Conservation (phyloP, 768 basidiomycete species). For the Mycena rebaudengoi region DNA sequence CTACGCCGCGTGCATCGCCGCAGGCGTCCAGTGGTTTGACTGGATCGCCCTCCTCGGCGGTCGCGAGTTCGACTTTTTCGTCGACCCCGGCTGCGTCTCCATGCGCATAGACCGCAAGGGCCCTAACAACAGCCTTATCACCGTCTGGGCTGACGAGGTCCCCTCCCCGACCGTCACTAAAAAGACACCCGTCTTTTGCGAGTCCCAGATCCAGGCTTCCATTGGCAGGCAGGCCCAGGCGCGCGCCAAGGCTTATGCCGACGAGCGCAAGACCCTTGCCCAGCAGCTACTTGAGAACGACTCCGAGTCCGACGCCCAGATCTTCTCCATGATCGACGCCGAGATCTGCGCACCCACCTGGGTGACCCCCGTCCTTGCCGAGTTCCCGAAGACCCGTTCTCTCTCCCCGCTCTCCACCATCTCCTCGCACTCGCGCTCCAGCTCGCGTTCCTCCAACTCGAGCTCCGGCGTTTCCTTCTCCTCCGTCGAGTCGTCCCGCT, state of each 20-base stretch:
- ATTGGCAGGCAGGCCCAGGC: slow-evolving; percentile 29
- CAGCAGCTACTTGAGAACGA: slow-evolving; percentile 81
- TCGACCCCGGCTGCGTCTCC: slow-evolving; percentile 83
- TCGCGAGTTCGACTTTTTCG: slow-evolving; percentile 79
- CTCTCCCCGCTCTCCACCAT: slow-evolving; percentile 66
- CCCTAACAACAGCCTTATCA: slow-evolving; percentile 55
- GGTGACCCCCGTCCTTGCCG: slow-evolving; percentile 69
- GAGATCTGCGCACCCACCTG: slow-evolving; percentile 75
- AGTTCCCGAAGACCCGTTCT: slow-evolving; percentile 65
- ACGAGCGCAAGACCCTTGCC: slow-evolving; percentile 65
- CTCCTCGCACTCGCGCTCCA: slow-evolving; percentile 73
- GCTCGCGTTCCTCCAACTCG: slow-evolving; percentile 78
- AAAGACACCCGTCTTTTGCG: slow-evolving; percentile 8
- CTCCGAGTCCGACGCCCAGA: slow-evolving; percentile 72
- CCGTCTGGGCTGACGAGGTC: slow-evolving; percentile 72
- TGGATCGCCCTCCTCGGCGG: slow-evolving; percentile 79
- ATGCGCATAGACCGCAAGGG: slow-evolving; percentile 61
- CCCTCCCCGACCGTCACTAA: slow-evolving; percentile 36
- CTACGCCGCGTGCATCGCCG: slow-evolving; percentile 73
- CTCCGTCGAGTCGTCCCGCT: slow-evolving; percentile 57
- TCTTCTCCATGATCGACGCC: slow-evolving; percentile 79
- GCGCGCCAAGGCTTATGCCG: slow-evolving; percentile 5
- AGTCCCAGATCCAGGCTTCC: slow-evolving; percentile 25
- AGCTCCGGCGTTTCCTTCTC: slow-evolving; percentile 68
- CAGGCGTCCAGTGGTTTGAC: slow-evolving; percentile 81